Evolutionary conservation across 257 asterid species (phyloP).

Genomic region (Nicotiana sylvestris): DNA sequence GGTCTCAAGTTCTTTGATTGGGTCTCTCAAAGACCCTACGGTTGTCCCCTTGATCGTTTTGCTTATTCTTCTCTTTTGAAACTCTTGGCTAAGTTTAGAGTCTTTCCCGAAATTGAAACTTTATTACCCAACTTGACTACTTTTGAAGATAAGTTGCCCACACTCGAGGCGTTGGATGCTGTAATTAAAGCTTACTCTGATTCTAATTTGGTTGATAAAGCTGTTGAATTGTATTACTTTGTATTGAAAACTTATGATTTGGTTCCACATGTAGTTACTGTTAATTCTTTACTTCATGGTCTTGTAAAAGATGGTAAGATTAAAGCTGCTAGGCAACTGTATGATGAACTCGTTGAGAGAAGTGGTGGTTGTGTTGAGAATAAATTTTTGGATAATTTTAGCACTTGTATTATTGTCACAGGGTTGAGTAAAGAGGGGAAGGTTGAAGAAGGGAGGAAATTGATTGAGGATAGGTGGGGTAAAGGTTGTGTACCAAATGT

Average conservation of each 20-base stretch:
- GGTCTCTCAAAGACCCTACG: slow-evolving; percentile 37
- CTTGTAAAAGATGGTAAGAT: slow-evolving; percentile 52
- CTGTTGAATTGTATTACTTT: slow-evolving; percentile 53
- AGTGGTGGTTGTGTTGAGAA: slow-evolving; percentile 35
- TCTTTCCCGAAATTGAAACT: slow-evolving; percentile 45
- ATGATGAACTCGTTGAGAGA: slow-evolving; percentile 45
- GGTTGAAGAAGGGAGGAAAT: slow-evolving; percentile 59
- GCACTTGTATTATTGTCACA: slow-evolving; percentile 69
- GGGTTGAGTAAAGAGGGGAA: slow-evolving; percentile 75
- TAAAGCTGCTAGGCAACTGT: slow-evolving; percentile 49
- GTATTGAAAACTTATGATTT: slow-evolving; percentile 31
- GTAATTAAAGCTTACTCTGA: slow-evolving; percentile 57
- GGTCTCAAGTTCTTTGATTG: slow-evolving; percentile 77
- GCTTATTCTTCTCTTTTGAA: slow-evolving; percentile 84
- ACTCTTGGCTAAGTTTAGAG: slow-evolving; percentile 64
- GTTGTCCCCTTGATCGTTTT: slow-evolving; percentile 50
- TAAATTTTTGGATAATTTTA: slow-evolving; percentile 55
- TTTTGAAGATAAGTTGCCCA: slow-evolving; percentile 64
- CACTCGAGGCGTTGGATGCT: slow-evolving; percentile 53
- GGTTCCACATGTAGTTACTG: slow-evolving; percentile 55
- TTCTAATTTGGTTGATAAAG: slow-evolving; percentile 48
- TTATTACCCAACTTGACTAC: slow-evolving; percentile 48
- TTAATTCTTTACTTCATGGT: slow-evolving; percentile 75
- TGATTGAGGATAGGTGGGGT: slow-evolving; percentile 87
- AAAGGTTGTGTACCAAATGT: slow-evolving; percentile 68